Evolutionary conservation across 768 basidiomycete species (phyloP), one percentile per base, ranked within the genome.

Genomic region (Trametes cinnabarina): DNA sequence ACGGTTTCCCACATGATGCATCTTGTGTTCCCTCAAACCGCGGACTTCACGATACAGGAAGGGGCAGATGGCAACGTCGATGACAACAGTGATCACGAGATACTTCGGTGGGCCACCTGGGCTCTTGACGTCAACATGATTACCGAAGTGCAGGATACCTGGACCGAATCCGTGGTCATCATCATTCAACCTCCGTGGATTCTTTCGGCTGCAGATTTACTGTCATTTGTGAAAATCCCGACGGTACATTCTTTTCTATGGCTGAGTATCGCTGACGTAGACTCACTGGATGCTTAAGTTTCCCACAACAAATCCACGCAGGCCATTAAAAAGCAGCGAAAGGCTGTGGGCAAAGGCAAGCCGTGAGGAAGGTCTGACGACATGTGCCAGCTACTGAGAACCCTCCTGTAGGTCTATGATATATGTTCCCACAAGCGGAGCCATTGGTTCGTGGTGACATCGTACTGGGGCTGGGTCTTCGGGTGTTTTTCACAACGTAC

Each of bases 1-100:
- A 85, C 80, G 9, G 73, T 75, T 14, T 79, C 81, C 63, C 72
- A 74, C 26, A 57, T 76, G 23, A 60, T 79, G 54, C 72, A 72
- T 46, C 57, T 75, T 23, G 50, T 71, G 22, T 72, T 69, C 42
- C 66, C 66, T 9, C 64, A 69, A 37, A 66, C 70, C 2, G 51
- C 40, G 11, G 52, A 67, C 6, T 79, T 73, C 70, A 66, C 62
- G 8, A 68, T 77, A 17, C 39, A 66, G 26, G 57, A 63, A 4
- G 66, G 60, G 15, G 63, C 63, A 19, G 32, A 41, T 5, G 67
- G 68, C 10, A 64, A 64, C 17, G 63, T 64, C n/a, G 32, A 41
- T 5, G 68, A 68, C 10, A 64, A 64, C 2, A 44, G 61, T 14
- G 67, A 66, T 20, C 34, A 60, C 2, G 23, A 54, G 2, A 43